Base-by-base conservation (phyloP, 805 yeast species). In the Nakazawaea ambrosiae region DNA sequence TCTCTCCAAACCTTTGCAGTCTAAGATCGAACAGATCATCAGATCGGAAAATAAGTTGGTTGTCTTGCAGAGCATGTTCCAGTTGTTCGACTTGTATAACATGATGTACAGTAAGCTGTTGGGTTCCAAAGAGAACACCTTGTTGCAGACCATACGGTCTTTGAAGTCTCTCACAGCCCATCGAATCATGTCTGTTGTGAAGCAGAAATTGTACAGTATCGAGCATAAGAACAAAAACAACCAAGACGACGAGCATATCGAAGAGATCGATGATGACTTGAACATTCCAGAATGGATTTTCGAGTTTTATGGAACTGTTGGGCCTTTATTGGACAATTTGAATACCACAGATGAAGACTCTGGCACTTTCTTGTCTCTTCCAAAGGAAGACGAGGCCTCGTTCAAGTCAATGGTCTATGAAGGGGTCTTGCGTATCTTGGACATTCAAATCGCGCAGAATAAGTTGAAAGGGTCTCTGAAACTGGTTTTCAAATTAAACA, bases 221-320 rank as follows among this genome's bases (percentile, higher is more conserved):
- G 42, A 41, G 11, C 40, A 34, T 20, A 43, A 39, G 29, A 43
- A 45, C 18, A 57, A 58, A 27, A 48, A 46, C 5, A 42, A 46
- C 17, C 60, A 62, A 14, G 44, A 51, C 9, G 55, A 51, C 39
- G 45, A 51, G 1, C 27, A 36, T n/a, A 33, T 44, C 14, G 50
- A 63, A 39, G 54, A 55, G 27, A 43, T 68, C 14, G 54, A 63
- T 36, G 69, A 68, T 20, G 85, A 85, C 43, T 61, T 84, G 17
- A 73, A 80, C 43, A 78, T 95, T 4, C 96, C 97, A 0, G 94
- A 84, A 42, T 89, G 94, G 88, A 60, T 84, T 17, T 63, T 72
- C 34, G 80, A 75, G n/a, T 77, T 80, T 46, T 68, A 81, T 33
- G 61, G 74, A 0, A 81, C 75, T 12, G 62, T 82, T 20, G 63